phyloP scores from a whole-genome alignment of 768 basidiomycete genomes.

The Mycena crocata region DNA sequence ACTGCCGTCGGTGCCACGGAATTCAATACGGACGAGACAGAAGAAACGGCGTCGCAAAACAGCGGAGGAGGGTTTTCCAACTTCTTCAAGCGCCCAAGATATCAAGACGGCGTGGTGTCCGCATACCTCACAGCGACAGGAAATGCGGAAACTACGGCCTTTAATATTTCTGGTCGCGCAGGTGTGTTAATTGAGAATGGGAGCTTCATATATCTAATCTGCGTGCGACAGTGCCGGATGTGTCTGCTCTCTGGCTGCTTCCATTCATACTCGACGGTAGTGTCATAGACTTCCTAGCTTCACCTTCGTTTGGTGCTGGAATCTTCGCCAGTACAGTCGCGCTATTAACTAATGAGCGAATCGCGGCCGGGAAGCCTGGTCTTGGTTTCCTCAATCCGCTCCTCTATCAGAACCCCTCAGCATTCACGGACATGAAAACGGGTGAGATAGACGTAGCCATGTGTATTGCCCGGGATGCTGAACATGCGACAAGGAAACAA shows the following conservation, averaged over 20 bases:
- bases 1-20: slow-evolving; percentile 14
- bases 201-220: neutral
- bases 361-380: neutral
- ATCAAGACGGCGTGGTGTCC: neutral
- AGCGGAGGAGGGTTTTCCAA: slow-evolving; percentile 1
- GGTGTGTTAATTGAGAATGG: neutral
- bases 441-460: neutral
- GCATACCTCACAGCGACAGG: neutral
- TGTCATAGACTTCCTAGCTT: neutral
- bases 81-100: neutral
- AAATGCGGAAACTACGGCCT: neutral
- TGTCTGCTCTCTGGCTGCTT: neutral
- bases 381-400: slow-evolving; percentile 11
- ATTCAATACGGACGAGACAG: neutral
- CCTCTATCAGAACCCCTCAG: neutral
- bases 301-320: neutral
- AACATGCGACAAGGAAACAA: neutral
- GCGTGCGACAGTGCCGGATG: neutral
- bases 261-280: neutral
- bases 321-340: slow-evolving; percentile 13
- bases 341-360: neutral
- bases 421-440: neutral
- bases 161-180: slow-evolving; percentile 7
- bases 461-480: neutral
- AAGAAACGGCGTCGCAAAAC: neutral